These are phyloP conservation scores for Discostella stelligeroides DNA, from an alignment of 108 stramenopile species.

Conservation along the genomic window DNA sequence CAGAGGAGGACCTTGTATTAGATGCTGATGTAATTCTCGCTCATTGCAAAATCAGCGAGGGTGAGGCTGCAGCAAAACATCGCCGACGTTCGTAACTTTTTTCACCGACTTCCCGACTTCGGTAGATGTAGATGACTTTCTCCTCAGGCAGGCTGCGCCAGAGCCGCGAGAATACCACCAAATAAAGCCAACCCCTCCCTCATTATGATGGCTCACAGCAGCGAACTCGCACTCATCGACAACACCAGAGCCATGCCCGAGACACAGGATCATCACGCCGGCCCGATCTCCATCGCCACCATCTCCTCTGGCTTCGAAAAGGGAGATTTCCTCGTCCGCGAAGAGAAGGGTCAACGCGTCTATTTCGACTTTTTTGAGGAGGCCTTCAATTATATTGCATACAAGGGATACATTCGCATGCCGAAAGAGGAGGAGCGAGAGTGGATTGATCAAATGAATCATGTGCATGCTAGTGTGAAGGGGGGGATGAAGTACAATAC, in stretches of 20 bases:
- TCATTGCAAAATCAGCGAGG: too few species aligned
- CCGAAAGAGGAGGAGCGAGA: conserved; percentile 78
- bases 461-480: conserved; percentile 49
- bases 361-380: conserved; percentile 55
- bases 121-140: too few species aligned
- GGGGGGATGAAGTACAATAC: conserved; percentile 91
- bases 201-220: conserved; percentile 3
- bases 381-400: conserved; percentile 91
- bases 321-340: conserved; percentile 85
- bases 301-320: conserved; percentile 83
- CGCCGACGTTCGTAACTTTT: too few species aligned
- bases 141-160: too few species aligned
- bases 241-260: background rate
- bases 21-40: too few species aligned
- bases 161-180: too few species aligned
- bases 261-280: background rate
- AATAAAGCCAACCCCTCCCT: too few species aligned
- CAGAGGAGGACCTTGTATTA: too few species aligned
- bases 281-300: conserved; percentile 62
- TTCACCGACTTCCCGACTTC: too few species aligned
- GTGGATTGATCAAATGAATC: conserved; percentile 79
- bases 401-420: conserved; percentile 91
- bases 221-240: conserved; percentile 13
- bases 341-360: conserved; percentile 83
- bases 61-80: too few species aligned